These are phyloP conservation scores for Discostella pseudostelligera DNA, from an alignment of 108 stramenopile species.

Conservation along the genomic window DNA sequence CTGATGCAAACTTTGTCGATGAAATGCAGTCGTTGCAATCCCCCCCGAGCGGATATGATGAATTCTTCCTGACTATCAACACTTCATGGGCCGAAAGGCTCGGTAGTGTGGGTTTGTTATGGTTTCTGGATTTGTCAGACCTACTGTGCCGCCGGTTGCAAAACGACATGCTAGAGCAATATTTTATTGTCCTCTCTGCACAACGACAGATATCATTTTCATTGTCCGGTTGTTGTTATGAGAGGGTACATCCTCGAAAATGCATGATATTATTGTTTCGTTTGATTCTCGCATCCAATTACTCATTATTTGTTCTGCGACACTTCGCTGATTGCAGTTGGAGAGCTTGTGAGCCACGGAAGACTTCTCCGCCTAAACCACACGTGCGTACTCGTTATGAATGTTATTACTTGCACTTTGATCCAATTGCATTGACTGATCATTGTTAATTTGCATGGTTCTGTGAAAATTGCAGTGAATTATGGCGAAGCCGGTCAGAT, in stretches of 20 bases:
- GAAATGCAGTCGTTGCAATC: constrained; percentile 8
- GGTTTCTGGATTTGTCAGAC: neutral
- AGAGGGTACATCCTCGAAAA: neutral
- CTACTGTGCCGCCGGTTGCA: constrained; percentile 12
- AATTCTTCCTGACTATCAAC: neutral
- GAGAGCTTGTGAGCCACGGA: constrained; percentile 62
- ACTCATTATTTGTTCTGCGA: neutral
- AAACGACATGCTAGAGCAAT: constrained; percentile 9
- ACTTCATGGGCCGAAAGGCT: constrained; percentile 8
- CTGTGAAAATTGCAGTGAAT: constrained; percentile 19
- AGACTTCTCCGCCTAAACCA: constrained; percentile 78
- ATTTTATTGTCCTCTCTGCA: constrained; percentile 1
- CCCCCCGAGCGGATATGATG: constrained; percentile 6
- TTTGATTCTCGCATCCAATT: neutral
- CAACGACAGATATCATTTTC: constrained; percentile 1
- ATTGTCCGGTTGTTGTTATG: constrained; percentile 8
- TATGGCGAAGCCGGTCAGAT: constrained; percentile 67
- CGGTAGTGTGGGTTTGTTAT: neutral
- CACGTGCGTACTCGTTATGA: constrained; percentile 36
- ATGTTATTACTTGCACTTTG: no score
- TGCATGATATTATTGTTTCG: neutral
- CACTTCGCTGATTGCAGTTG: constrained; percentile 21
- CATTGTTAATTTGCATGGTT: no score
- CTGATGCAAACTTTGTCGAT: neutral
- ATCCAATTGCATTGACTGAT: neutral